Evolutionary conservation across 2,329 filamentous ascomycete species (phyloP).

Genomic region (Phoma sp.): DNA sequence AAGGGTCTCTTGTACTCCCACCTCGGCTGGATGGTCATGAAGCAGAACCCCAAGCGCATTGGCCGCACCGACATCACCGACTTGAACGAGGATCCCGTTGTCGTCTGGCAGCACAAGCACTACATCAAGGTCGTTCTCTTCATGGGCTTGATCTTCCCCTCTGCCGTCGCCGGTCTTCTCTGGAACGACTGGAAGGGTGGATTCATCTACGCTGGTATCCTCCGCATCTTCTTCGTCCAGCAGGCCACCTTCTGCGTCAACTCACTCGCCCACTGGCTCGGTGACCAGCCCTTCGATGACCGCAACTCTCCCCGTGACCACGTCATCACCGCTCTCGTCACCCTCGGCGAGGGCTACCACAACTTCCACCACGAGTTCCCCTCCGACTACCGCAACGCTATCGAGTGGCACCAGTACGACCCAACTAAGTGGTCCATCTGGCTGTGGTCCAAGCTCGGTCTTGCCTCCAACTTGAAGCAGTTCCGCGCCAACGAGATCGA

Average conservation of each 20-base stretch:
- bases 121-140: constrained; percentile 58
- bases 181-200: constrained; percentile 61
- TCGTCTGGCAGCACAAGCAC: constrained; percentile 60
- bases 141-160: constrained; percentile 59
- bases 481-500: constrained; percentile 56
- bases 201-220: constrained; percentile 60
- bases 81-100: constrained; percentile 59
- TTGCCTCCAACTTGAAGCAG: constrained; percentile 54
- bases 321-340: constrained; percentile 53
- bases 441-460: constrained; percentile 53
- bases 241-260: constrained; percentile 64
- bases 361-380: constrained; percentile 57
- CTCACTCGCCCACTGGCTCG: constrained; percentile 62
- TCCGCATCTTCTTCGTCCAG: constrained; percentile 61
- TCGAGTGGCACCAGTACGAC: constrained; percentile 53
- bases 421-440: constrained; percentile 56
- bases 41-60: constrained; percentile 62
- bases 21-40: constrained; percentile 63
- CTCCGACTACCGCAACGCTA: constrained; percentile 55
- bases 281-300: constrained; percentile 56
- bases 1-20: constrained; percentile 61
- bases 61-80: constrained; percentile 61
- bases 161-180: constrained; percentile 56
- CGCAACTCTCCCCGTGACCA: constrained; percentile 54
- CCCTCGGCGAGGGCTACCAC: constrained; percentile 55